Base-by-base conservation (phyloP, 345 rosid species). In the Citrus maxima region DNA sequence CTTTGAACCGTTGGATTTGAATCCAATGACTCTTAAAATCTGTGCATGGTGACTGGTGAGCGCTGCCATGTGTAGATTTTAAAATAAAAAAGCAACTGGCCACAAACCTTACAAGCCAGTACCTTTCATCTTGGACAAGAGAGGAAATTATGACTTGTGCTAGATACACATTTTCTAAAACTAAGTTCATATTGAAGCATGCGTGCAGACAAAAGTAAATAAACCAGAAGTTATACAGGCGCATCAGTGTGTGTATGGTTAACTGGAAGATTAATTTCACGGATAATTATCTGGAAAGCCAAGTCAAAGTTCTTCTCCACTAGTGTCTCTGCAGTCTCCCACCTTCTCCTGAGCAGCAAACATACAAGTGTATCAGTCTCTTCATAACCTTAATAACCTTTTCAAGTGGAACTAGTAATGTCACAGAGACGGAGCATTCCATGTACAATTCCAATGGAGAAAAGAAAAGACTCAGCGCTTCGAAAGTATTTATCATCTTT, bases 61-160 rank as follows among this genome's bases (percentile, higher is more conserved):
- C 0, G 1, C 49, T 10, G 12, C 49, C 49, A 42, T 3, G 49
- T 42, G 14, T 13, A 42, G 49, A 42, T 42, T 42, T 10, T 10
- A 42, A 42, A 10, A 42, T 42, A 42, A 10, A 10, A 96, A 91
- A 60, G 98, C 99, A 71, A 93, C 93, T 95, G 98, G 65, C 99
- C 98, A 64, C 99, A 95, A 78, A 93, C 90, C 76, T 92, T 98
- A 67, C 98, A 93, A 72, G 97, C 98, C 86, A 95, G 86, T 85
- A 92, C 98, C 81, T 93, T 95, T 87, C 99, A 92, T 92, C 86
- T 83, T 18, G 68, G 69, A 69, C 21, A 40, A 74, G 37, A 22
- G 18, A 38, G 30, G 37, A 3, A n/a, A 9, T 64, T 30, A 24
- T 4, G 35, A 24, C 49, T 49, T 34, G 16, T 0, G 14, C 49